Percentiles rank a stretch among this genome's conserved stretches.
Evolutionary conservation across 148 eudicot genomes (phyloP).

Genomic region (Spergularia bocconei): DNA sequence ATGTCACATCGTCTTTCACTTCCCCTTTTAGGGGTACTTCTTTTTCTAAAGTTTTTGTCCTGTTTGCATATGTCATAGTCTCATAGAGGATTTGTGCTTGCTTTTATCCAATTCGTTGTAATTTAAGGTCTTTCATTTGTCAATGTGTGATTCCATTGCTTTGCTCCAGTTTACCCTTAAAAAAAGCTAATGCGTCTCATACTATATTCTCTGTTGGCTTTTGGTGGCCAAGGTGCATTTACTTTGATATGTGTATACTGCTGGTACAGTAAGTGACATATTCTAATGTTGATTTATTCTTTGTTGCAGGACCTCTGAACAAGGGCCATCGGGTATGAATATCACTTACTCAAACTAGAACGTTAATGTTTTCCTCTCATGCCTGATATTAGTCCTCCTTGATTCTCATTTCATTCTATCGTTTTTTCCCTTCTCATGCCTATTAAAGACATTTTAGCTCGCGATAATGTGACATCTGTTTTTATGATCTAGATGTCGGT

Average conservation of each 20-base stretch:
- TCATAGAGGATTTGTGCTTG: too few relatives aligned
- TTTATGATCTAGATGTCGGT: too few relatives aligned
- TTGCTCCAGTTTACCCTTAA: too few relatives aligned
- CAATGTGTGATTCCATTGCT: too few relatives aligned
- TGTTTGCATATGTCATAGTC: too few relatives aligned
- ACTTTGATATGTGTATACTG: background rate
- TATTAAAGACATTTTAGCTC: background rate
- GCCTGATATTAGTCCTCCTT: background rate
- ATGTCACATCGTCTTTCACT: too few relatives aligned
- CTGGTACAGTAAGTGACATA: background rate
- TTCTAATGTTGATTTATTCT: constrained; percentile 24
- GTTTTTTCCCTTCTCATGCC: background rate
- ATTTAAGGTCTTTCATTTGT: too few relatives aligned
- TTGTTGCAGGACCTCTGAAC: constrained; percentile 78
- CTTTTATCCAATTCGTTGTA: too few relatives aligned
- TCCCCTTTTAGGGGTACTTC: too few relatives aligned
- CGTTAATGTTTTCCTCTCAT: background rate
- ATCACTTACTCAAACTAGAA: constrained; percentile 3
- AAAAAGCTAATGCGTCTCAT: too few relatives aligned
- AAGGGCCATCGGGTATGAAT: constrained; percentile 75
- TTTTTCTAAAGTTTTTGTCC: too few relatives aligned
- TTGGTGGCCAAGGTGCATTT: background rate
- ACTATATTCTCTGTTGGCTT: background rate
- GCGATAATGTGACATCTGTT: background rate
- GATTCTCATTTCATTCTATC: background rate